These are phyloP conservation scores for Hamigera avellanea DNA, from an alignment of 495 filamentous ascomycete genomes.

Conservation along the genomic window DNA sequence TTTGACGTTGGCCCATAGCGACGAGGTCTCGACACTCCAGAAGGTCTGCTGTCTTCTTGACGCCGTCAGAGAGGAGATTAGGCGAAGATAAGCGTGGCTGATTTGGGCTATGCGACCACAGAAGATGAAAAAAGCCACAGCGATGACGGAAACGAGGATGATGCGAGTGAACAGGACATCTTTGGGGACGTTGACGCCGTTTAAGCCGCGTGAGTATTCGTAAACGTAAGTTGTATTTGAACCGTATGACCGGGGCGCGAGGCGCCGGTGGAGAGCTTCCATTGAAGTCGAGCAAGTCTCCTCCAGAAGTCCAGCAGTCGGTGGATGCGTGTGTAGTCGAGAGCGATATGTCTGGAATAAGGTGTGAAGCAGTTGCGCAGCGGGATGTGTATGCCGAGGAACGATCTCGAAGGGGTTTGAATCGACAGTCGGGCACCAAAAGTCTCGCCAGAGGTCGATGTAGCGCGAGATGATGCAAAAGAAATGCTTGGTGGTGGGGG, in stretches of 20 bases:
- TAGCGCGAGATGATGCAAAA: background rate
- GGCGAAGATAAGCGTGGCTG: constrained; percentile 58
- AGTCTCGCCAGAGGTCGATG: no score
- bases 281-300: constrained; percentile 17
- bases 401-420: no score
- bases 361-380: no score
- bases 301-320: background rate
- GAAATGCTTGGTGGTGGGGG: constrained; percentile 1
- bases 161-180: constrained; percentile 31
- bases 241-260: constrained; percentile 22
- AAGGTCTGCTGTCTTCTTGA: constrained; percentile 38
- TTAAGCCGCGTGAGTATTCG: constrained; percentile 31
- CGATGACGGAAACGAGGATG: constrained; percentile 34
- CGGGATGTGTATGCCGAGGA: no score
- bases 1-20: constrained; percentile 62
- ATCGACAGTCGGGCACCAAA: no score
- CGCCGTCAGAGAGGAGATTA: constrained; percentile 51
- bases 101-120: constrained; percentile 46
- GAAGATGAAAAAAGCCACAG: constrained; percentile 41
- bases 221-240: constrained; percentile 31
- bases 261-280: constrained; percentile 18
- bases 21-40: constrained; percentile 54
- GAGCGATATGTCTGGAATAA: no score
- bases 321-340: background rate
- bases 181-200: constrained; percentile 31